A percentile compares a stretch with the other conserved stretches of the same genome.
Evolutionary conservation across 306 rosid genomes (phyloP).

Genomic region (Castanopsis chinensis): DNA sequence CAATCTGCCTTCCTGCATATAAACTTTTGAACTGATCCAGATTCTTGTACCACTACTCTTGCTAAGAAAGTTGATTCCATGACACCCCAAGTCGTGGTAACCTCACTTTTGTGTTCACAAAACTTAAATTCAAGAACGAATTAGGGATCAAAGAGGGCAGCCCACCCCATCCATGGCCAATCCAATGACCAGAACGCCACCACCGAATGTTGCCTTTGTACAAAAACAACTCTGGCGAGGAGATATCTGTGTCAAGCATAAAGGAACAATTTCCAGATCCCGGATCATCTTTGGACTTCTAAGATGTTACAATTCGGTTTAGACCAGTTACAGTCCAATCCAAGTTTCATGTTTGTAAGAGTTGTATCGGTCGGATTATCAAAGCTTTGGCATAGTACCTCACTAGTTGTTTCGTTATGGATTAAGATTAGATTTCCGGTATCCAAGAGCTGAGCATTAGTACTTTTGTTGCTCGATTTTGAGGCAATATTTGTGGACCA

Average conservation of each 20-base stretch:
- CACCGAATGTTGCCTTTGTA: not conserved
- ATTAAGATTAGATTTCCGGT: conserved; percentile 23
- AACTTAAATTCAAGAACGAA: not conserved
- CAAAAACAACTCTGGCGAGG: not conserved
- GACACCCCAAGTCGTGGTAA: not conserved
- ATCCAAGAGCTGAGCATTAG: conserved; percentile 14
- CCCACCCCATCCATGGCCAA: conserved; percentile 11
- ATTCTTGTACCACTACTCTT: not conserved
- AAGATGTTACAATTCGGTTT: conserved; percentile 18
- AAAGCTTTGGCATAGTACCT: conserved; percentile 47
- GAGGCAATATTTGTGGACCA: conserved; percentile 15
- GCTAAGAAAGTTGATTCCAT: not conserved
- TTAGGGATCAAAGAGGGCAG: not conserved
- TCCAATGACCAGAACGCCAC: conserved; percentile 43
- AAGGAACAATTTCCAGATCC: not conserved
- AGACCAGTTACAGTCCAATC: conserved; percentile 14
- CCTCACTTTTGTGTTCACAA: not conserved
- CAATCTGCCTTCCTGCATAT: no score
- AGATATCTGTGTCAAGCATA: not conserved
- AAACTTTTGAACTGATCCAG: not conserved
- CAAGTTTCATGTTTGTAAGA: conserved; percentile 18
- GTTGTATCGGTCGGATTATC: conserved; percentile 39
- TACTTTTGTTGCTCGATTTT: not conserved
- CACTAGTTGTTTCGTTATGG: not conserved
- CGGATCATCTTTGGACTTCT: conserved; percentile 25